A percentile compares a stretch with the other conserved stretches of the same genome.
phyloP scores from a whole-genome alignment of 2,329 filamentous ascomycete genomes.

The Onygena corvina region DNA sequence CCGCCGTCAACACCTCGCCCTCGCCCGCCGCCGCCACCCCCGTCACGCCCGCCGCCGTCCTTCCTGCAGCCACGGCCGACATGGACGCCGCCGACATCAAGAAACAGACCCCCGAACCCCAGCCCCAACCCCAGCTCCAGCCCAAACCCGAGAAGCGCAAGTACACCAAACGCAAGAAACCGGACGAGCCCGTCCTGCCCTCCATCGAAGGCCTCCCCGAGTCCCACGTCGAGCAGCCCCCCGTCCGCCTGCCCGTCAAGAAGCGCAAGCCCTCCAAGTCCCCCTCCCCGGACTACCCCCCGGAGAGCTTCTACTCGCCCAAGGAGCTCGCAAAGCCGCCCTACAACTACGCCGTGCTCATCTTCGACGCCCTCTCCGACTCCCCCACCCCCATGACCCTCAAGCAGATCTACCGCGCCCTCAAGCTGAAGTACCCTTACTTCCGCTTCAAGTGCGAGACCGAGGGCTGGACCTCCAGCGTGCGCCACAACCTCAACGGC shows the following conservation, averaged over 20 bases:
- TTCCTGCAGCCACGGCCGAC: too few relatives aligned
- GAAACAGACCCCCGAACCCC: too few relatives aligned
- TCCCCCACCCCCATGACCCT: constrained; percentile 48
- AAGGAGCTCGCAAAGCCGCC: constrained; percentile 52
- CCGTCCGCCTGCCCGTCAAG: constrained; percentile 36
- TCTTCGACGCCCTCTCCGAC: constrained; percentile 50
- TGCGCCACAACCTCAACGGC: constrained; percentile 51
- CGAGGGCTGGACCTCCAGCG: constrained; percentile 55
- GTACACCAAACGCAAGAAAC: constrained; percentile 38
- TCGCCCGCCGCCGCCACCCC: background rate
- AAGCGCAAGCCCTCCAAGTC: constrained; percentile 45
- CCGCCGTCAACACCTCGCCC: constrained; percentile 20
- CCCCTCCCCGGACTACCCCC: constrained; percentile 49
- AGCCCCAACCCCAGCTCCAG: too few relatives aligned
- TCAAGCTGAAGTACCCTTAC: constrained; percentile 52
- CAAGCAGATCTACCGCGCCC: constrained; percentile 53
- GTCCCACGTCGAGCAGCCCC: constrained; percentile 15
- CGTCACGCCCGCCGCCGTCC: constrained; percentile 18
- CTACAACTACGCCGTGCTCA: constrained; percentile 51
- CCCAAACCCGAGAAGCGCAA: constrained; percentile 37
- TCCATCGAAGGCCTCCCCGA: constrained; percentile 36
- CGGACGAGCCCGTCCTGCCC: constrained; percentile 33
- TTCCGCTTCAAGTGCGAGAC: constrained; percentile 51
- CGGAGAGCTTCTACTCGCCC: constrained; percentile 47
- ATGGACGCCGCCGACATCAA: too few relatives aligned